These are phyloP conservation scores for Mucor circinelloides DNA, from an alignment of 371 early-diverging fungal genomes.

Conservation along the genomic window DNA sequence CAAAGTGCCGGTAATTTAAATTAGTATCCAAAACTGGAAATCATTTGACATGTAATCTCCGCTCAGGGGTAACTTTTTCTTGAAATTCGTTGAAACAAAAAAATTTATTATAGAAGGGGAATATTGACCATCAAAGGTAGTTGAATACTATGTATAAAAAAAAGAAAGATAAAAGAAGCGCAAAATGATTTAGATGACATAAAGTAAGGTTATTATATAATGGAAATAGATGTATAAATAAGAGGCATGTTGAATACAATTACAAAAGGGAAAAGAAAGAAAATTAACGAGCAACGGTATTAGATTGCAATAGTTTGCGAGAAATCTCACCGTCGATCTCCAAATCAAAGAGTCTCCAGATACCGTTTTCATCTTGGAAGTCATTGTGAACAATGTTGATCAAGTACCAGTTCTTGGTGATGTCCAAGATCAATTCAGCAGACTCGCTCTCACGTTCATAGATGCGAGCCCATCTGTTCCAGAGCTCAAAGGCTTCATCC, in stretches of 20 bases:
- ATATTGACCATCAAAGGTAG: conserved; percentile 14
- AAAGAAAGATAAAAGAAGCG: background rate
- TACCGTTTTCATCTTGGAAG: conserved; percentile 73
- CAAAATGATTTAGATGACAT: background rate
- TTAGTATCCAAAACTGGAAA: background rate
- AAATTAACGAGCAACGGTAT: conserved; percentile 11
- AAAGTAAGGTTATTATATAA: conserved; percentile 6
- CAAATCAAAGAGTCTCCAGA: conserved; percentile 72
- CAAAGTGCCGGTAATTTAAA: background rate
- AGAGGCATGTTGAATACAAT: conserved; percentile 27
- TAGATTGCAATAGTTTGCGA: conserved; percentile 17
- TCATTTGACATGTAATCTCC: background rate
- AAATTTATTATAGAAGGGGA: background rate
- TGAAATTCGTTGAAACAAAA: background rate
- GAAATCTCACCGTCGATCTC: conserved; percentile 44
- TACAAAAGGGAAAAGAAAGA: background rate
- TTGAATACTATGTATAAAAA: conserved; percentile 12
- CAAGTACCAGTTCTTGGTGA: conserved; percentile 85
- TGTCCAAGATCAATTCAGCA: conserved; percentile 61
- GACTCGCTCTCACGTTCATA: conserved; percentile 68
- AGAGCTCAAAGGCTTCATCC: conserved; percentile 96
- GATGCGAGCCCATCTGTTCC: conserved; percentile 88
- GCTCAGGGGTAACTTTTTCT: background rate
- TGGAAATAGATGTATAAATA: conserved; percentile 1
- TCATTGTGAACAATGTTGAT: conserved; percentile 96